phyloP scores from a whole-genome alignment of 495 filamentous ascomycete genomes.

The Penicillium maclennaniae region DNA sequence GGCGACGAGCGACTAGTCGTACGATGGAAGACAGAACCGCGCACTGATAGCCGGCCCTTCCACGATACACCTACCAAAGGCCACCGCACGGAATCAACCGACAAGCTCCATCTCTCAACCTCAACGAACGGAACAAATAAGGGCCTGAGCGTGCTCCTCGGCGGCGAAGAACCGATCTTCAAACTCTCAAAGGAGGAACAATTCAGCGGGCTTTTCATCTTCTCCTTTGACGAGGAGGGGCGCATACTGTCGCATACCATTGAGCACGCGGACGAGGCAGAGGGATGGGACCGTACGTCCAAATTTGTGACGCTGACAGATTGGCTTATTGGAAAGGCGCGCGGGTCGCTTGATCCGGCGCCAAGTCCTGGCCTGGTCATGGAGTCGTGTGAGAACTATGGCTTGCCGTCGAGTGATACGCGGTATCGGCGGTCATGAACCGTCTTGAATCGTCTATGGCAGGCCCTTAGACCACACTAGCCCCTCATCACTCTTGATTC shows the following conservation, averaged over 20 bases:
- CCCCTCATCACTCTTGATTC: background rate
- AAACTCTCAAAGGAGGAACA: constrained; percentile 61
- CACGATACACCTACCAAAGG: constrained; percentile 1
- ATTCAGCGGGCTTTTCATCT: constrained; percentile 76
- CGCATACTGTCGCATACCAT: constrained; percentile 83
- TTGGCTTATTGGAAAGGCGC: constrained; percentile 71
- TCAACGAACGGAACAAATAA: constrained; percentile 34
- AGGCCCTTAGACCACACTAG: background rate
- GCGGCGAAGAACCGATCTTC: constrained; percentile 66
- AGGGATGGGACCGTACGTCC: constrained; percentile 64
- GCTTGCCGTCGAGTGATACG: constrained; percentile 1
- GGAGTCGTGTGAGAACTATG: constrained; percentile 22
- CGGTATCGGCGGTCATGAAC: constrained; percentile 2
- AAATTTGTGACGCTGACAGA: constrained; percentile 83
- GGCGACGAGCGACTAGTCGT: constrained; percentile 78
- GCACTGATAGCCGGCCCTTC: constrained; percentile 30
- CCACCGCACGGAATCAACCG: background rate
- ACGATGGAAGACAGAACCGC: constrained; percentile 68
- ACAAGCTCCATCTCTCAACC: constrained; percentile 12
- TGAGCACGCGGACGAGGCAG: constrained; percentile 80
- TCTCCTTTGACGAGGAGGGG: constrained; percentile 91
- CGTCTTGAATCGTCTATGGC: background rate
- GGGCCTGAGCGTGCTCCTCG: constrained; percentile 40
- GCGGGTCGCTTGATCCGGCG: constrained; percentile 43
- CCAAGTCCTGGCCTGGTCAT: constrained; percentile 33